Evolutionary conservation across 345 rosid species (phyloP), one percentile per base, ranked within the genome.

Genomic region (Brassica carinata): DNA sequence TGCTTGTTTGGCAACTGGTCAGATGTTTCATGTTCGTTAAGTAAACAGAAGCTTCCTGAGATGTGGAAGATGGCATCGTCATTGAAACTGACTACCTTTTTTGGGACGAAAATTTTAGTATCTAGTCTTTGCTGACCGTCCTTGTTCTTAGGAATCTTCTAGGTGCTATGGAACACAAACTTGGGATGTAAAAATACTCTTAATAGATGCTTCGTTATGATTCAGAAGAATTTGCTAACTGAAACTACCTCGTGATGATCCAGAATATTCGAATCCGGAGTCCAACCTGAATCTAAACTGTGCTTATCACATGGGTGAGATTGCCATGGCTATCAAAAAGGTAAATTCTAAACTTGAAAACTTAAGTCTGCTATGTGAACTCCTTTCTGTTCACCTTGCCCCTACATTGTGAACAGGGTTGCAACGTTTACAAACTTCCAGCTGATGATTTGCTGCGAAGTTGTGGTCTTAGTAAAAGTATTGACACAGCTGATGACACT

Each of bases 291-390:
- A 88, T 30, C 70, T 88, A 76, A 89, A 81, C 79, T 90, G 93
- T 89, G 89, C 94, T 40, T 96, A 91, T 84, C 84, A 87, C 83
- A 88, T 92, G 93, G 99, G 98, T 68, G 99, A 96, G 89, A 86
- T 89, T 78, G 98, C 96, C 74, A 88, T 93, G 98, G 89, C 90
- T 85, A 86, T 96, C 84, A 87, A 84, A 88, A 96, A 89, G 98
- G 99, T 90, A 23, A 77, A 43, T 79, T 58, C 30, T 65, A 57
- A 26, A 64, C 73, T 63, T 30, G 31, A 43, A 74, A 30, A 7
- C 31, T 15, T 65, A 76, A 4, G 57, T 1, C 33, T 38, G 61
- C 66, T 59, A 59, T 27, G 13, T 61, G 38, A 63, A 31, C 62
- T 29, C 27, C 63, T 70, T 48, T 69, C 7, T 69, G 62, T 38